Percentiles rank a stretch among this genome's conserved stretches.
These are phyloP conservation scores for Fragaria ananassa DNA, from an alignment of 306 rosid species.

Conservation along the genomic window DNA sequence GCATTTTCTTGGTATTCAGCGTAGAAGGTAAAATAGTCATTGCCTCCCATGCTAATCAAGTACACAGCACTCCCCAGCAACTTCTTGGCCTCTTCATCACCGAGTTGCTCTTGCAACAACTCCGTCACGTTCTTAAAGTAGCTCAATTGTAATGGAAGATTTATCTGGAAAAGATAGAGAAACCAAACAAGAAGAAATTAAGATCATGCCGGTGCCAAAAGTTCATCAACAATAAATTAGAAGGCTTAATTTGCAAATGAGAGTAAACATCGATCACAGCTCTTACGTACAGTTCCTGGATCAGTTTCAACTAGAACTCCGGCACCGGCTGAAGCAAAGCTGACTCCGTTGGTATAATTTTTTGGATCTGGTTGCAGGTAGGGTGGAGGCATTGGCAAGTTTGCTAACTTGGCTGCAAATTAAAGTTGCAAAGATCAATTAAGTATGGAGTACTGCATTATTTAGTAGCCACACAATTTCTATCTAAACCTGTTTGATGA, in stretches of 20 bases:
- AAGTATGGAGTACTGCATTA: not conserved
- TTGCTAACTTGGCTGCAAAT: constrained; percentile 30
- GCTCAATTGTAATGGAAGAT: not conserved
- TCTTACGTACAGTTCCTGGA: not conserved
- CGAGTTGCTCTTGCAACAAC: not conserved
- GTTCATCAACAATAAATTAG: not conserved
- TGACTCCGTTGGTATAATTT: constrained; percentile 17
- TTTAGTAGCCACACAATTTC: not conserved
- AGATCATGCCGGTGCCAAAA: not conserved
- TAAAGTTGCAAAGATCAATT: not conserved
- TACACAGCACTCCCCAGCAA: not conserved
- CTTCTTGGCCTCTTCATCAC: not conserved
- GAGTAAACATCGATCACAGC: not conserved
- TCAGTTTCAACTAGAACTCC: constrained; percentile 13
- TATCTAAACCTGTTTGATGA: not conserved
- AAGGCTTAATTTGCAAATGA: not conserved
- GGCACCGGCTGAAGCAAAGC: constrained; percentile 41
- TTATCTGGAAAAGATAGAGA: not conserved
- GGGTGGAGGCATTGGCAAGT: constrained; percentile 24
- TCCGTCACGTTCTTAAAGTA: not conserved
- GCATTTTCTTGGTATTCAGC: not conserved
- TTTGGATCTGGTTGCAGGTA: constrained; percentile 26
- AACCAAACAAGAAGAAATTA: not conserved
- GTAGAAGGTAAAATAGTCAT: not conserved
- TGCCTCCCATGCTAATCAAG: constrained; percentile 4